Base-by-base conservation (phyloP, 257 asterid species). In the Verbascum thapsus region DNA sequence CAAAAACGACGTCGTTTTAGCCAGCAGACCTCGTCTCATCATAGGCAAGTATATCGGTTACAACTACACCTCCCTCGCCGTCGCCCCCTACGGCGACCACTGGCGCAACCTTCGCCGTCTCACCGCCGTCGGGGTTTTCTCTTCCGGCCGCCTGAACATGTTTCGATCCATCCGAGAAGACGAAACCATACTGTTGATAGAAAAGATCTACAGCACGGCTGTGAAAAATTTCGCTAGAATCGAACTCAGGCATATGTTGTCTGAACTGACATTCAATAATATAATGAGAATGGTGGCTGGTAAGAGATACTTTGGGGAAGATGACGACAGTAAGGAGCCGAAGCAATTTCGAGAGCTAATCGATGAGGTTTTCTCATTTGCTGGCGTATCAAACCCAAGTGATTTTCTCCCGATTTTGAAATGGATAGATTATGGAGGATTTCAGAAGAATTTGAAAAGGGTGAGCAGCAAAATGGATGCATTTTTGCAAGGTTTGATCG, bases 91-190 rank as follows among this genome's bases (percentile, higher is more conserved):
- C 4, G 79, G 79, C 2, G 78, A 66, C 10, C 78, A 70, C 19
- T 80, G 80, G 85, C 70, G 80, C 38, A 76, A 76, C 60, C 73
- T 73, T 2, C 61, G 81, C 2, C 67, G 75, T 8, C 20, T 80
- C 40, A 63, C 65, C 19, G 8, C 77, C 0, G 49, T 42, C 0
- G 80, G 73, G 40, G 69, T 80, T 8, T 64, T 76, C 54, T 76
- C 82, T 12, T 9, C 75, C 0, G 22, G 32, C 11, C 77, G 80
- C 12, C 54, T 80, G 6, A 63, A 66, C 40, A 10, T 5, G 55
- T 80, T 71, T 48, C 55, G 41, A 6, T 43, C 67, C 8, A 64
- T 72, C 8, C 44, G 81, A 18, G 30, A 66, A 34, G 74, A 69
- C 7, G 85, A 79, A 62, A 38, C 71, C 22, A 66, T 41, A 10